These are phyloP conservation scores for Aspergillus aculeatinus DNA, from an alignment of 2,329 filamentous ascomycete genomes.

Conservation along the genomic window DNA sequence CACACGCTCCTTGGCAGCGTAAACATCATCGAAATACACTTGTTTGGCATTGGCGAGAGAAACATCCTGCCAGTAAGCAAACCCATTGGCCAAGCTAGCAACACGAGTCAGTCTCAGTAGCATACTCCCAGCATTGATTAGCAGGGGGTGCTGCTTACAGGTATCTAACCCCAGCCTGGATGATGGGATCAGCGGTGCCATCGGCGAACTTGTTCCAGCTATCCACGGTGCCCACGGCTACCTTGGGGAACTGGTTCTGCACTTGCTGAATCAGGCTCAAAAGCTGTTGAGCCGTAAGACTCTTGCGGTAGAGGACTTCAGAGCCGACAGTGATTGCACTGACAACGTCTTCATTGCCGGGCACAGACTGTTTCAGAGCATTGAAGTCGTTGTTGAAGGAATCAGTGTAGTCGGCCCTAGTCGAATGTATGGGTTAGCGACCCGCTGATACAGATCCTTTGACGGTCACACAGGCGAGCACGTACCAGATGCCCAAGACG, in stretches of 20 bases:
- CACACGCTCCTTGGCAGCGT: conserved; percentile 62
- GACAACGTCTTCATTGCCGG: conserved; percentile 56
- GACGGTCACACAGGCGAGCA: background rate
- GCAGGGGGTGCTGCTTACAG: conserved; percentile 41
- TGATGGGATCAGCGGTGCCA: conserved; percentile 64
- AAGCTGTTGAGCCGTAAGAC: conserved; percentile 62
- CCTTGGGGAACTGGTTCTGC: conserved; percentile 54
- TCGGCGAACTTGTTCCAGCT: conserved; percentile 72
- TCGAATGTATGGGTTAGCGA: conserved; percentile 9
- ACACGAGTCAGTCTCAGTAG: background rate
- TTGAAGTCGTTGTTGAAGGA: conserved; percentile 62
- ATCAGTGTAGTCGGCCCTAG: conserved; percentile 61
- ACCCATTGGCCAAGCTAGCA: conserved; percentile 62
- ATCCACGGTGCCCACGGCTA: conserved; percentile 67
- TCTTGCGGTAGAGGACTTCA: conserved; percentile 68
- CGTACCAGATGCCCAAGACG: conserved; percentile 67
- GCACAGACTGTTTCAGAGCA: conserved; percentile 51
- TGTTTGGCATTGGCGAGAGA: conserved; percentile 57
- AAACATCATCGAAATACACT: conserved; percentile 67
- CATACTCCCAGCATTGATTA: background rate
- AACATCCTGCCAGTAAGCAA: conserved; percentile 71
- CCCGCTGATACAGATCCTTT: background rate
- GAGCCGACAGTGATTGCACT: conserved; percentile 70
- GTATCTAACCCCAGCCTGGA: conserved; percentile 60
- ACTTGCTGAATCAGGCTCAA: conserved; percentile 62